Base-by-base conservation (phyloP, 108 stramenopile genomes). In the Mediolabrus comicus region DNA sequence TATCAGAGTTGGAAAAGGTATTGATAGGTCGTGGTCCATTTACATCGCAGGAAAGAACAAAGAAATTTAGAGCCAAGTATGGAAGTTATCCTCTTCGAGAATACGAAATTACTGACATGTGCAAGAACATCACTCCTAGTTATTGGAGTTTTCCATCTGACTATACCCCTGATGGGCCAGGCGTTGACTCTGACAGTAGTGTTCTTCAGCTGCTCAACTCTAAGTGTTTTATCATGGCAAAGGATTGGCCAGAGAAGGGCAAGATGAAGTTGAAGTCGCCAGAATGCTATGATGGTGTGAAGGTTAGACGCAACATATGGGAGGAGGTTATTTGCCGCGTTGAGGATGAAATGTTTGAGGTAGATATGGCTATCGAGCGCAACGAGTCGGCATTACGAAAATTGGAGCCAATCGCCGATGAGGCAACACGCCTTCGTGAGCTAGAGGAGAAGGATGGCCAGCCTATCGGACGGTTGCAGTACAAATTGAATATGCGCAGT, bases 281-380 rank as follows among this genome's bases (percentile, higher is more conserved):
- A 2, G 92, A 90, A 39, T 74, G 79, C 9, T 92, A 90, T 65
- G 90, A 92, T 64, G 86, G 72, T 9, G 69, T 83, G 30, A 65
- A 74, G 63, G 67, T 65, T 17, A 75, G 94, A 31, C 66, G 74
- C 14, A 95, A 95, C 68, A 69, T 80, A 13, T 86, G 92, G 75
- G 92, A 95, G 71, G 92, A 90, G 62, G 81, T 83, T 11, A 71
- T 94, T 86, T 85, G 84, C 49, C 71, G 74, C 54, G 84, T 92
- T 17, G 94, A 92, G 64, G 94, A 95, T 38, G 91, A 95, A 79
- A 80, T 92, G 53, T 97, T 87, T 74, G 99, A 99, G 82, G 88
- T 98, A 27, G 99, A 99, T 75, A 98, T 98, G 95, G 96, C 97
- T 29, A 97, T 98, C 52, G 99, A 98, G 65, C 80, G 92, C 1